Base-by-base conservation (phyloP, 2,329 filamentous ascomycete genomes). In the Fusarium buharicum region DNA sequence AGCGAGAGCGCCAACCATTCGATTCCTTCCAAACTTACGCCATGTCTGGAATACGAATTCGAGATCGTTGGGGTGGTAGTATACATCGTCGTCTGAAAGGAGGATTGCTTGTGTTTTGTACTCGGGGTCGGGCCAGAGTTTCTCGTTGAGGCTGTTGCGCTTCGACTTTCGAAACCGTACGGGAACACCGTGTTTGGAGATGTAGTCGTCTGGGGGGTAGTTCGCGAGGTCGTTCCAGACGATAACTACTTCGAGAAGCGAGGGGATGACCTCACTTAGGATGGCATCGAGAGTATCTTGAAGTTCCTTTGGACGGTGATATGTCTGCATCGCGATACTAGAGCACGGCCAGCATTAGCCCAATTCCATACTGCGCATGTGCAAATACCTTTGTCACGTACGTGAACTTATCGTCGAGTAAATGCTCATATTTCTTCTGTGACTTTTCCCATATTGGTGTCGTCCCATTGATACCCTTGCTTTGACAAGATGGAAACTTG, bases 41-140 rank as follows among this genome's bases (percentile, higher is more conserved):
- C 76, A 78, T 13, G 72, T 67, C 46, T 78, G 75, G 49, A 78
- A 78, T 18, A 72, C 74, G n/a, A 76, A 78, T 12, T 78, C 76
- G 14, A 78, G 71, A 40, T 78, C 76, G 4, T 61, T 51, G 17
- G 76, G 76, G 24, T 71, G 66, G 63, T 76, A 78, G 62, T 74
- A 77, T 16, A 78, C 74, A 51, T 78, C 76, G 53, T 78, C 76
- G 37, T 78, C 76, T 16, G 73, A 74, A 10, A 78, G 70, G 18
- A 78, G 73, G n/a, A 78, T 71, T 12, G 76, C 76, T 46, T 78
- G 70, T 16, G 76, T 78, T 40, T 71, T 59, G 61, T 75, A 78
- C 2, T 66, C 63, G 5, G 75, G 72, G 24, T 77, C 75, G 4
- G 75, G 73, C 66, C 70, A 68, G 31, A 78, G 72, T 54, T 77